Evolutionary conservation across 116 monocot genomes (phyloP), one percentile per base, ranked within the genome.

Genomic region (Posidonia oceanica): DNA sequence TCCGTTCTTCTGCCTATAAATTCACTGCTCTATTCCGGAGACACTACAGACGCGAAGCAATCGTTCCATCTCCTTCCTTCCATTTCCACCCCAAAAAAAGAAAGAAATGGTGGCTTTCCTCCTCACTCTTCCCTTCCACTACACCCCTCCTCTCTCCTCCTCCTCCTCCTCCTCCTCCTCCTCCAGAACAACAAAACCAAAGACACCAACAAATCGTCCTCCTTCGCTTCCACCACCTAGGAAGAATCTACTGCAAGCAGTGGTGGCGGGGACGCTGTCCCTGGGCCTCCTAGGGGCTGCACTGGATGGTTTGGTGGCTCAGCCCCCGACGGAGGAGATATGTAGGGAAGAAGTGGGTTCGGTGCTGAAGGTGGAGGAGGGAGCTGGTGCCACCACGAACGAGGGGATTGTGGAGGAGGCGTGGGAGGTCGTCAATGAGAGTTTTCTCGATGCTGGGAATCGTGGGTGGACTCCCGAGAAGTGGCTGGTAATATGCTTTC

Each of bases 371-470:
- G 52, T n/a, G 55, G 39, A 59, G 44, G 67, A 63, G n/a, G 79
- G 73, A 70, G 67, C 36, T 53, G 66, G 64, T 57, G 29, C 70
- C 72, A 67, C 83, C 41, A 81, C 83, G 12, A 89, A 91, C 71
- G 96, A 89, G 74, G 83, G 69, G 55, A 81, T 97, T 41, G 96
- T n/a, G n/a, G n/a, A n/a, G n/a, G n/a, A n/a, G n/a, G n/a, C n/a
- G n/a, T n/a, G n/a, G n/a, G n/a, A n/a, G 75, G 89, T 97, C 54
- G 91, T 97, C 40, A 81, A 91, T 63, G 88, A 89, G 52, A 85
- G 85, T 69, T 97, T 89, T 76, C 69, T 91, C 17, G 82, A 85
- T 53, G 79, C 76, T 5, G 91, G 82, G 10, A 74, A 61, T 22
- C 77, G 81, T 16, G 71, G 77, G 10, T 97, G 96, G 91, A 83